Evolutionary conservation across 1,139 yeast genomes (phyloP), one percentile per base, ranked within the genome.

Genomic region (Nematodospora anomalae): DNA sequence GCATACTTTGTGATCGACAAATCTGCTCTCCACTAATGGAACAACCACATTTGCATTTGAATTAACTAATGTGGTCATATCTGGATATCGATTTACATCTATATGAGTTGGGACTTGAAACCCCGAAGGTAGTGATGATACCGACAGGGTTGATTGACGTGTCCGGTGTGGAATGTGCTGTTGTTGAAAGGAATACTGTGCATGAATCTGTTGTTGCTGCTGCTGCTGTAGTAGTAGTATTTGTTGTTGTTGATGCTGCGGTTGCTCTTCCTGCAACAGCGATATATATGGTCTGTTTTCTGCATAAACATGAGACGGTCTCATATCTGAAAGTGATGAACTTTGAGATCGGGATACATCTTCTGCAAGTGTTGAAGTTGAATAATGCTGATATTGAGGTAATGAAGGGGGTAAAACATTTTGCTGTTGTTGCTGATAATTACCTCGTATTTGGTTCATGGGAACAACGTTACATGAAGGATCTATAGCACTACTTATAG

Each of bases 11-110:
- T 48, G 51, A 39, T 60, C 66, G 13, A 60, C 60, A 41, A 60
- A 60, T 26, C 54, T 52, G 8, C 54, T 45, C 30, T 65, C 71
- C 11, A 68, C 74, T 40, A 64, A 49, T 6, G 74, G 74, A 0
- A 62, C 57, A 13, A 56, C 53, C 10, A 65, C 53, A 33, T 51
- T 53, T 8, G 61, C 49, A 40, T 67, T 65, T 26, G 71, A 55
- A 43, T 69, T 69, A 26, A 67, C 63, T 49, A 68, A 50, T 3
- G 71, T 60, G 4, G 75, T 68, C 50, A 69, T 55, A 41, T 68
- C 74, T 2, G 72, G 71, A 42, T 61, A 68, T 32, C 53, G 58
- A 12, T 32, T 32, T 3, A 38, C 22, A 20, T 41, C 44, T 7
- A 38, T 35, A 5, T 37, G 27, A 3, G 30, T 28, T n/a, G 43